Evolutionary conservation across 768 basidiomycete genomes (phyloP).

Genomic region (Podaxis sp.): DNA sequence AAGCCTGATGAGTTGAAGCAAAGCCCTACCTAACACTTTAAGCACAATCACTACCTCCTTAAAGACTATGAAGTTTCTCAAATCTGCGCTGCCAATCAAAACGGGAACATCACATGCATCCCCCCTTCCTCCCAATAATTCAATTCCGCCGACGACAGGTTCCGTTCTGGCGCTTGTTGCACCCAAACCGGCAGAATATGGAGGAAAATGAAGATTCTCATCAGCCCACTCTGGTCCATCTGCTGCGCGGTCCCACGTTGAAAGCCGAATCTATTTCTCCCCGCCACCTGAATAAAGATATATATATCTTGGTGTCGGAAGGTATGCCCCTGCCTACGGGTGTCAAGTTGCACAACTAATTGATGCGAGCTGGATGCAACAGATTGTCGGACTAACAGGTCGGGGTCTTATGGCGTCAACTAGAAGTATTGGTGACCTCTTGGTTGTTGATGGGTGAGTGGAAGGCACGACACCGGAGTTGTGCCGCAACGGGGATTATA

Average conservation of each 20-base stretch:
- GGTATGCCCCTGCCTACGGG: too few species aligned
- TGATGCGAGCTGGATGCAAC: neutral
- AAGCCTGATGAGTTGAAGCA: neutral
- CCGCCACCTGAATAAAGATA: too few species aligned
- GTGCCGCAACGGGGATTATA: neutral
- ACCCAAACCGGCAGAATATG: neutral
- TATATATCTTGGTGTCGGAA: too few species aligned
- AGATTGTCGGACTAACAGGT: neutral
- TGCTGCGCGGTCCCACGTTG: neutral
- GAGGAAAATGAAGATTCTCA: neutral
- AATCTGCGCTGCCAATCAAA: neutral
- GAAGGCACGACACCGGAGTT: neutral
- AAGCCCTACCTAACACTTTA: neutral
- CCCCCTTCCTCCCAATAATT: neutral
- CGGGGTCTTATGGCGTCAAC: neutral
- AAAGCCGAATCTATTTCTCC: neutral
- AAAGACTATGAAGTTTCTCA: neutral
- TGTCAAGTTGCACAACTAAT: neutral
- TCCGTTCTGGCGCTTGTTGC: neutral
- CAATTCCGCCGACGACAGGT: neutral
- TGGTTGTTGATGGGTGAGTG: neutral
- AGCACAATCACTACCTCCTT: neutral
- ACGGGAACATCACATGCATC: neutral
- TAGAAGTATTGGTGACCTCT: neutral
- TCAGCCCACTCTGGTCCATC: neutral